Conservation (phyloP, 2,329 filamentous ascomycete species). For the Cladobotryum protrusum region DNA sequence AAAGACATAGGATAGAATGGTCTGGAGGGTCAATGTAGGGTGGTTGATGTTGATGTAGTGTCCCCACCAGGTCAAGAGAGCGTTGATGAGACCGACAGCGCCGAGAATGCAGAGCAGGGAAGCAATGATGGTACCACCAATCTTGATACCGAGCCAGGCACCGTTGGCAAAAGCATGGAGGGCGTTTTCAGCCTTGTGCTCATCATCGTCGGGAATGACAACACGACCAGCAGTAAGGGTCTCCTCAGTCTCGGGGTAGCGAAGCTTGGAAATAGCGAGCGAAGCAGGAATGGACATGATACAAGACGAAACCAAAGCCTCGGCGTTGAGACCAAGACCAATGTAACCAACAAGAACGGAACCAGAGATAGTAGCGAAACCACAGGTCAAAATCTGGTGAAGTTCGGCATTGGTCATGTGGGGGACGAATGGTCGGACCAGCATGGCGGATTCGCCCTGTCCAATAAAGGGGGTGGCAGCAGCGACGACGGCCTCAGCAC, state of each 20-base stretch:
- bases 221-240: conserved; percentile 76
- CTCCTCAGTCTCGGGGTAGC: conserved; percentile 83
- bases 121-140: conserved; percentile 73
- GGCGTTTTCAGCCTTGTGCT: conserved; percentile 69
- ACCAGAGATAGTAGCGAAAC: conserved; percentile 87
- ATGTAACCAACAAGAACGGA: conserved; percentile 85
- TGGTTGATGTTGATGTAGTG: conserved; percentile 67
- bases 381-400: conserved; percentile 88
- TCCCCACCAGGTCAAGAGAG: conserved; percentile 78
- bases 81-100: conserved; percentile 66
- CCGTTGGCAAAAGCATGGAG: conserved; percentile 82
- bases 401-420: conserved; percentile 83
- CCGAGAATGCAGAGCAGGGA: conserved; percentile 81
- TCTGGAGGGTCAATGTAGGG: conserved; percentile 62
- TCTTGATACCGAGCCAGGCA: conserved; percentile 80
- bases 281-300: conserved; percentile 95
- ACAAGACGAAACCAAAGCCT: conserved; percentile 82
- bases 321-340: conserved; percentile 71
- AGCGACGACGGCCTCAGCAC: conserved; percentile 88
- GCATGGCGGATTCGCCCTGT: conserved; percentile 88
- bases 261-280: conserved; percentile 80
- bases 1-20: conserved; percentile 71
- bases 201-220: conserved; percentile 72
- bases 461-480: conserved; percentile 91
- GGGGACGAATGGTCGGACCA: conserved; percentile 80